Conservation (phyloP, 768 basidiomycete genomes). For the Strobilomyces echinocephalus region DNA sequence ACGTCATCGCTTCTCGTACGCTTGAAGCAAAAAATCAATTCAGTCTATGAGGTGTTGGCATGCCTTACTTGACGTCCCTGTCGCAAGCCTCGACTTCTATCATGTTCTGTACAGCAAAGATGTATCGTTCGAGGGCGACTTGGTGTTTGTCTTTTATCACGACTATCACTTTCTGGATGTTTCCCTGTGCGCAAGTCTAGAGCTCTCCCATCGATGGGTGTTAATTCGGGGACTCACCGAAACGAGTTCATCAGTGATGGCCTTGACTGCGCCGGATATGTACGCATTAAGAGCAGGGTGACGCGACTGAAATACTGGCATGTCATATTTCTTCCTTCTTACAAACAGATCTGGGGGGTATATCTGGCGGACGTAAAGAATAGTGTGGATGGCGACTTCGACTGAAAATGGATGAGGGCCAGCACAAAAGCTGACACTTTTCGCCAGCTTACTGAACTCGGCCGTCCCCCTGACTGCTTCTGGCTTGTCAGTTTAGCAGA, state of each 20-base stretch:
- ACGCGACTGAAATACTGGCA: conserved; percentile 89
- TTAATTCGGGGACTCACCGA: conserved; percentile 39
- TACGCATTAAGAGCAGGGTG: conserved; percentile 86
- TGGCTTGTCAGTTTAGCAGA: conserved; percentile 25
- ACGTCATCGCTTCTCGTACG: conserved; percentile 66
- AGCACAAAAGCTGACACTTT: not conserved
- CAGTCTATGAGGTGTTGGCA: not conserved
- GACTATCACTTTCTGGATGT: conserved; percentile 72
- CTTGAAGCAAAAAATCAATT: conserved; percentile 35
- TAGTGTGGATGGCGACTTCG: conserved; percentile 89
- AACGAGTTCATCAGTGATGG: conserved; percentile 72
- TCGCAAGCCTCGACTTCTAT: conserved; percentile 64
- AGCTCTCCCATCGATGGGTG: not conserved
- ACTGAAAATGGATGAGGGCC: conserved; percentile 44
- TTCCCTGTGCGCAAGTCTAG: conserved; percentile 47
- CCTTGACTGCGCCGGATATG: conserved; percentile 81
- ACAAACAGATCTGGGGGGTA: conserved; percentile 89
- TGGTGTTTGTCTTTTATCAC: conserved; percentile 82
- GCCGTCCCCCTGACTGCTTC: conserved; percentile 62
- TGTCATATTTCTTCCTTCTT: conserved; percentile 83
- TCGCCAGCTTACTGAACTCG: conserved; percentile 58
- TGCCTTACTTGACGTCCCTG: conserved; percentile 59
- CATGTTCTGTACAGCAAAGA: conserved; percentile 84
- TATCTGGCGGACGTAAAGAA: conserved; percentile 85
- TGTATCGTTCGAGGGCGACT: conserved; percentile 80